phyloP scores from a whole-genome alignment of 2,329 filamentous ascomycete genomes.

The Tolypocladium amazonense region DNA sequence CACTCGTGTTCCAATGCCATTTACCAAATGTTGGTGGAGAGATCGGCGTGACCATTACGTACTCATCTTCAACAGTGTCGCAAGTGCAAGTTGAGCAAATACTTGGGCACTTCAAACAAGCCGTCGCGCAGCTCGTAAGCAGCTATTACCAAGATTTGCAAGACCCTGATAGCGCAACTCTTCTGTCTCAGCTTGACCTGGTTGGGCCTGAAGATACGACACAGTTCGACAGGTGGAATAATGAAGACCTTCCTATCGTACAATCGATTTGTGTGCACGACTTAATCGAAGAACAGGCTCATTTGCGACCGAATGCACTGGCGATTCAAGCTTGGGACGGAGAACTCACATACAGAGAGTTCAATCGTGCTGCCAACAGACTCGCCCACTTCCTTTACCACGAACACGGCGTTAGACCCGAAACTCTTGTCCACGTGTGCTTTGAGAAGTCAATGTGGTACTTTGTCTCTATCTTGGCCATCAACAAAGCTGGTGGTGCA shows the following conservation, averaged over 20 bases:
- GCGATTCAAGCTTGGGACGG: constrained; percentile 35
- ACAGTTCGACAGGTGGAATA: not conserved
- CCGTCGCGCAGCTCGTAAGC: not conserved
- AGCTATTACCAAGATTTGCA: not conserved
- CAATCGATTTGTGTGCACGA: not conserved
- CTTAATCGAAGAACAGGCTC: constrained; percentile 16
- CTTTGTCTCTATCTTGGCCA: constrained; percentile 20
- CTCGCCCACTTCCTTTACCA: constrained; percentile 19
- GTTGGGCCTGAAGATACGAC: not conserved
- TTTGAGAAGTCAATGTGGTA: constrained; percentile 27
- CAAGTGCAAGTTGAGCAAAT: not conserved
- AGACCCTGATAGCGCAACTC: not conserved
- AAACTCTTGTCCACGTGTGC: constrained; percentile 18
- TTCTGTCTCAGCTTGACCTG: not conserved
- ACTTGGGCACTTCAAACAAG: constrained; percentile 2
- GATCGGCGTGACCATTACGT: not conserved
- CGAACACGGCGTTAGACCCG: constrained; percentile 10
- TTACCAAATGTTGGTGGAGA: not conserved
- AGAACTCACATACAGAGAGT: constrained; percentile 26
- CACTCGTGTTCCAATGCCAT: not conserved
- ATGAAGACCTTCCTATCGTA: not conserved
- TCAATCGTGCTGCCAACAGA: constrained; percentile 24
- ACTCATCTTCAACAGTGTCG: not conserved
- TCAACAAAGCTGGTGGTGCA: constrained; percentile 22
- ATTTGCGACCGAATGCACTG: constrained; percentile 16